Base-by-base conservation (phyloP, 2,329 filamentous ascomycete species). In the Penicillium sp. region DNA sequence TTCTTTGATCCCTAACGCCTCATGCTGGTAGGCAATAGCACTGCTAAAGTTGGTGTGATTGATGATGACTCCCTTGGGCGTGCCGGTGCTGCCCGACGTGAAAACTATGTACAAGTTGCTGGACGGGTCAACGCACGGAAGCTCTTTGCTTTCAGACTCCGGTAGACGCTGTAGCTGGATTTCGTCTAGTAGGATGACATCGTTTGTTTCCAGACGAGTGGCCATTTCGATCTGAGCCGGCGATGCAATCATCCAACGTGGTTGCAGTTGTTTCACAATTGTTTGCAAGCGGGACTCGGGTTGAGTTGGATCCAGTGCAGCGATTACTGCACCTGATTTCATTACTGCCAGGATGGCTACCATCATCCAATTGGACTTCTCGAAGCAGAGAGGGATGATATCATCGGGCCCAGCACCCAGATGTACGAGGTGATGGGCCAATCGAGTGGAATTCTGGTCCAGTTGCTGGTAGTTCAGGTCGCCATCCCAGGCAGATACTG, bases 21-120 rank as follows among this genome's bases (percentile, higher is more conserved):
- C 7, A 18, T 40, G 14, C 16, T 40, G 38, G 38, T 40, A n/a
- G 16, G 16, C 18, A 11, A 40, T 40, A 9, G 38, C n/a, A 21
- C 16, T 18, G n/a, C 16, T 40, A 21, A 40, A 40, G 38, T 21
- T 18, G 18, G 38, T 44, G 44, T 42, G 46, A 29, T 14, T 42
- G 32, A 18, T 40, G 32, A 34, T 44, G 38, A 14, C 18, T 18
- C 40, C 54, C 45, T 56, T 56, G 5, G 54, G 54, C 13, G n/a
- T 39, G 13, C 54, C 54, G 18, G 54, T 56, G 11, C 48, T 52
- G 5, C 54, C 54, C 13, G 49, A 52, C 4, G 54, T 56, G 27
- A 49, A 56, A 5, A 52, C 21, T 16, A 40, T 38, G 44, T 43
- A 54, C 10, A 42, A 22, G 18, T 21, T 18, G 13, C 39, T 46